Conservation (phyloP, 495 filamentous ascomycete genomes). For the Aspergillus egyptiacus region DNA sequence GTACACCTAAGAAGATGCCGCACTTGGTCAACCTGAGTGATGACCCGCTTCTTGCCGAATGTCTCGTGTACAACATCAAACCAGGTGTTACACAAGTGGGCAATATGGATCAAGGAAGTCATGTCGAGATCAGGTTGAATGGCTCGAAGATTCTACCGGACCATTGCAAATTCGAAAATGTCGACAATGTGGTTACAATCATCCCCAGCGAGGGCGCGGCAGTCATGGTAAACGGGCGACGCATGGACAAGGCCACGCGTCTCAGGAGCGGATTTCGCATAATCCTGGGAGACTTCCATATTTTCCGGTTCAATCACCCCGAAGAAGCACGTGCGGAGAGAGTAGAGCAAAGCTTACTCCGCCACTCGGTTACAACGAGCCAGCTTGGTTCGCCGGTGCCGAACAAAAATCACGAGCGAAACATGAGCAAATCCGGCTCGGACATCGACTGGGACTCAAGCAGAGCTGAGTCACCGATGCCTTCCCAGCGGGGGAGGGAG, state of each 20-base stretch:
- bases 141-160: constrained; percentile 87
- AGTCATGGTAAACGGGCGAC: constrained; percentile 95
- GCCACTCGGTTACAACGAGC: constrained; percentile 80
- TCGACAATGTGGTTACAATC: constrained; percentile 84
- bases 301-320: constrained; percentile 97
- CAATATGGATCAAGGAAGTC: constrained; percentile 74
- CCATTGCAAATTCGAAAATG: constrained; percentile 90
- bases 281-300: constrained; percentile 97
- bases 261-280: constrained; percentile 89
- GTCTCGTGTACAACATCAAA: constrained; percentile 97
- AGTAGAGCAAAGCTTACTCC: constrained; percentile 79
- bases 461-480: constrained; percentile 73
- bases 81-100: constrained; percentile 89
- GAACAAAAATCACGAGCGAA: constrained; percentile 68
- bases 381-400: constrained; percentile 70
- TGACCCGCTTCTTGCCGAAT: constrained; percentile 91
- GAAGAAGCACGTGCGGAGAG: constrained; percentile 91
- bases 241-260: constrained; percentile 73
- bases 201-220: constrained; percentile 84
- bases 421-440: constrained; percentile 63
- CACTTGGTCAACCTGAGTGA: constrained; percentile 98
- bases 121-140: constrained; percentile 86
- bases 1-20: constrained; percentile 97
- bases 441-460: constrained; percentile 65
- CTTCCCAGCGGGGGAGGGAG: constrained; percentile 62